Evolutionary conservation across 2,329 filamentous ascomycete species (phyloP).

Genomic region (Elsinoe perseae): DNA sequence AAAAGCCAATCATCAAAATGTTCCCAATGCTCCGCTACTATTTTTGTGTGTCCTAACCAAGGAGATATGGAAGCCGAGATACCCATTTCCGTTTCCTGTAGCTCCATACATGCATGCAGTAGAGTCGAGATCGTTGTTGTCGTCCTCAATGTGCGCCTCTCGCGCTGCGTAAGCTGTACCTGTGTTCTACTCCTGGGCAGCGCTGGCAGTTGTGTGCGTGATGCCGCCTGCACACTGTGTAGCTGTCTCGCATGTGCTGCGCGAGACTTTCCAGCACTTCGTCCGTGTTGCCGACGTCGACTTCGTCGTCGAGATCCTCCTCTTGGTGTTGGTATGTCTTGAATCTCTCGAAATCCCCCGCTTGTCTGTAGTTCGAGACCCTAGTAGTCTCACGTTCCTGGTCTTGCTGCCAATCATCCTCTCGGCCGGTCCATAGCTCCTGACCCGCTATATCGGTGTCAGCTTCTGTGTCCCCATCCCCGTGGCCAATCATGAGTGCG

Average conservation of each 20-base stretch:
- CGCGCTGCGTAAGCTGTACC: conserved; percentile 2
- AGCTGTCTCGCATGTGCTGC: not conserved
- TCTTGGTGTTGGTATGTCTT: conserved; percentile 10
- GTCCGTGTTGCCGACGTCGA: conserved; percentile 23
- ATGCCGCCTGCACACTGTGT: not conserved
- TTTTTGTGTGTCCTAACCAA: conserved; percentile 2
- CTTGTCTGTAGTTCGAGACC: not conserved
- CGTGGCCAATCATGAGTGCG: conserved; percentile 27
- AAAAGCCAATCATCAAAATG: not conserved
- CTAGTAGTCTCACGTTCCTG: conserved; percentile 14
- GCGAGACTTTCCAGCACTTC: conserved; percentile 23
- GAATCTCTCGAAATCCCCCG: conserved; percentile 9
- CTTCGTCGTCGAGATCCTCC: conserved; percentile 18
- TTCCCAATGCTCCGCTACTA: conserved; percentile 4
- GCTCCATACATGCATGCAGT: not conserved
- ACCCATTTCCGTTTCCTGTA: not conserved
- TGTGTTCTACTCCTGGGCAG: not conserved
- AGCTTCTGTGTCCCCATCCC: conserved; percentile 29
- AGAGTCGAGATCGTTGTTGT: not conserved
- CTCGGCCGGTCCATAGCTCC: conserved; percentile 13
- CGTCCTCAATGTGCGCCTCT: not conserved
- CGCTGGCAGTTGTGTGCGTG: not conserved
- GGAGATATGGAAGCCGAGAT: conserved; percentile 7
- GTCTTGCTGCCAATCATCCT: conserved; percentile 21
- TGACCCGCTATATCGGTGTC: conserved; percentile 22